These are phyloP conservation scores for Aspergillus funiculosus DNA, from an alignment of 495 filamentous ascomycete species.

Conservation along the genomic window DNA sequence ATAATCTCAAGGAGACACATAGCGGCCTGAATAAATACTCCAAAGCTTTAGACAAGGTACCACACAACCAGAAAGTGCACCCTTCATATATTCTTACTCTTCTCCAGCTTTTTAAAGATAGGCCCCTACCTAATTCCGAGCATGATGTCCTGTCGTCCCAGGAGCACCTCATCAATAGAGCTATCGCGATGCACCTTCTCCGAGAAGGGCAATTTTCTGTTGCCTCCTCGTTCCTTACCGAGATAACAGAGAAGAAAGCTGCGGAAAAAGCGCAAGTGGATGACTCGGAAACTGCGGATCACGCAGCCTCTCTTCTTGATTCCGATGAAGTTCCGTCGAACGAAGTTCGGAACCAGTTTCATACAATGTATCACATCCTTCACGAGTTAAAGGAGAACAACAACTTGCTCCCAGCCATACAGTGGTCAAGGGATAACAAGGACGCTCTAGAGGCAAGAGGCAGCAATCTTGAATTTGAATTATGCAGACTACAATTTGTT, in stretches of 20 bases:
- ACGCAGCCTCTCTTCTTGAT: conserved; percentile 30
- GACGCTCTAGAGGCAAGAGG: conserved; percentile 69
- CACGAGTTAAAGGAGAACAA: conserved; percentile 60
- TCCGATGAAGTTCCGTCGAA: conserved; percentile 55
- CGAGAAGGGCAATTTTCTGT: conserved; percentile 91
- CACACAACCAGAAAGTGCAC: background rate
- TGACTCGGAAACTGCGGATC: conserved; percentile 13
- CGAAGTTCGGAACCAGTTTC: conserved; percentile 71
- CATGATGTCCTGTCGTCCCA: conserved; percentile 77
- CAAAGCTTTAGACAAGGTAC: conserved; percentile 76
- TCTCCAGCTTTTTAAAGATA: conserved; percentile 69
- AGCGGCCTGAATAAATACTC: conserved; percentile 71
- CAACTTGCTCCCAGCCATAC: conserved; percentile 76
- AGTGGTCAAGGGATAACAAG: conserved; percentile 72
- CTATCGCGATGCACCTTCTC: conserved; percentile 92
- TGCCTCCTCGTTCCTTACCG: conserved; percentile 71
- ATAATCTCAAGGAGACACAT: conserved; percentile 73
- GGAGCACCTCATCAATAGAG: conserved; percentile 73
- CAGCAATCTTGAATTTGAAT: conserved; percentile 90
- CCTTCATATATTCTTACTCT: conserved; percentile 1
- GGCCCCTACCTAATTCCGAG: conserved; percentile 66
- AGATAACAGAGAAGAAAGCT: conserved; percentile 41
- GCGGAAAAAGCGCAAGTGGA: conserved; percentile 11
- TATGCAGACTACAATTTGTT: conserved; percentile 79
- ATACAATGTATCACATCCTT: conserved; percentile 85